Evolutionary conservation across 2,329 filamentous ascomycete genomes (phyloP).

Genomic region (Lasiodiplodia citricola): DNA sequence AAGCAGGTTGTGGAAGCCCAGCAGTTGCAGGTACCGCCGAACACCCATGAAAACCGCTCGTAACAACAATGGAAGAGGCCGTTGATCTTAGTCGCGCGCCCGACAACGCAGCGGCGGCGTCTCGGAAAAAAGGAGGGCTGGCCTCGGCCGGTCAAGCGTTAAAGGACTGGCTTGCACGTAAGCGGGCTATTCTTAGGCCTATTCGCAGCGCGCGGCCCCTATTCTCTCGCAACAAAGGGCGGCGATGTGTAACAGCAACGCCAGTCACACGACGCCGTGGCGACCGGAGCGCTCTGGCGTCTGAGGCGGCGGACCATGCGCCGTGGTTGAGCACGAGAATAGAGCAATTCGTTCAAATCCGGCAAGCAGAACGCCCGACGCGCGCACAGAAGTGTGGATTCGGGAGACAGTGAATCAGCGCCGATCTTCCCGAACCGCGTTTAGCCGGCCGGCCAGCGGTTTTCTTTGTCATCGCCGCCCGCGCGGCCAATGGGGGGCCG

Average conservation of each 20-base stretch:
- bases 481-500: constrained; percentile 8
- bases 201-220: constrained; percentile 6
- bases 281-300: constrained; percentile 12
- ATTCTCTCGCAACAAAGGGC: neutral
- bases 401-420: constrained; percentile 22
- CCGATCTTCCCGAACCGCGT: constrained; percentile 24
- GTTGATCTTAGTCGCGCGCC: constrained; percentile 1
- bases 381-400: constrained; percentile 9
- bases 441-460: constrained; percentile 18
- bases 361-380: constrained; percentile 13
- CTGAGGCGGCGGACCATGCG: constrained; percentile 20
- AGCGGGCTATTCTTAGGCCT: constrained; percentile 16
- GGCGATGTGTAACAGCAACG: constrained; percentile 22
- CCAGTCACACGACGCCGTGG: constrained; percentile 9
- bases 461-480: constrained; percentile 21
- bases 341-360: constrained; percentile 5
- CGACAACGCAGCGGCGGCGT: neutral
- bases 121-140: constrained; percentile 20
- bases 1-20: neutral
- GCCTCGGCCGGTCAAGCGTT: constrained; percentile 17
- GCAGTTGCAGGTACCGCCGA: neutral
- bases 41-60: constrained; percentile 6
- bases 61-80: constrained; percentile 8
- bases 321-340: constrained; percentile 21
- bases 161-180: constrained; percentile 6